Evolutionary conservation across 2,329 filamentous ascomycete species (phyloP).

Genomic region (Diaporthe nobilis): DNA sequence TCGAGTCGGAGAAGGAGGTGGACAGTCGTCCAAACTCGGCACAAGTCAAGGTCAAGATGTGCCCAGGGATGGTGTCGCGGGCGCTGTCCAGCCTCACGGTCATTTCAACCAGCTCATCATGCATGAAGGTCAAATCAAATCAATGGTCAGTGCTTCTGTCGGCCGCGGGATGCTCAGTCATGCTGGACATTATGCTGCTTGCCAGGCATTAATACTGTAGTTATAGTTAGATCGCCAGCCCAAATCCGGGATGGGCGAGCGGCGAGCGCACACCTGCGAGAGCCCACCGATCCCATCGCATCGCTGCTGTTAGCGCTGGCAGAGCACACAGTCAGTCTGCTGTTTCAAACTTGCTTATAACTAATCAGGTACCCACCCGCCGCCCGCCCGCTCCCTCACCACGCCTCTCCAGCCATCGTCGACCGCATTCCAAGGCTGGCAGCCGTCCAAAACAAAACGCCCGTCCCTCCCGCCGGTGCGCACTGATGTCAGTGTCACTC

Average conservation of each 20-base stretch:
- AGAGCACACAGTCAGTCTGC: not conserved
- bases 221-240: slow-evolving; percentile 7
- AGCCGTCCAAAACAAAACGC: slow-evolving; percentile 10
- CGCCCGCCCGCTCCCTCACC: slow-evolving; percentile 13
- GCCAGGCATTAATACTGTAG: slow-evolving; percentile 3
- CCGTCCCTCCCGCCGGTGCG: slow-evolving; percentile 12
- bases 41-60: slow-evolving; percentile 10
- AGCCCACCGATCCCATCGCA: slow-evolving; percentile 3
- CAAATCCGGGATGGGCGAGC: slow-evolving; percentile 5
- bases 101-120: slow-evolving; percentile 52
- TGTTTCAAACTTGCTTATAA: slow-evolving; percentile 26
- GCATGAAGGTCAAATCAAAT: slow-evolving; percentile 51
- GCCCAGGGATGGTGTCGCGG: slow-evolving; percentile 4
- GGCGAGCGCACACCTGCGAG: not conserved
- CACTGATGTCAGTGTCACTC: slow-evolving; percentile 28
- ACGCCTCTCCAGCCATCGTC: slow-evolving; percentile 19
- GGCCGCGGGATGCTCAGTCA: slow-evolving; percentile 41
- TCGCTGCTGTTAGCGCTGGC: slow-evolving; percentile 5
- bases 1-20: not conserved
- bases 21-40: not conserved
- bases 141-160: not conserved
- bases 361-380: slow-evolving; percentile 23
- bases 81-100: slow-evolving; percentile 9
- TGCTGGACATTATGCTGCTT: not conserved
- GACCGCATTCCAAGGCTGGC: slow-evolving; percentile 30